phyloP scores from a whole-genome alignment of 108 stramenopile genomes.

The Cyclotella atomus region DNA sequence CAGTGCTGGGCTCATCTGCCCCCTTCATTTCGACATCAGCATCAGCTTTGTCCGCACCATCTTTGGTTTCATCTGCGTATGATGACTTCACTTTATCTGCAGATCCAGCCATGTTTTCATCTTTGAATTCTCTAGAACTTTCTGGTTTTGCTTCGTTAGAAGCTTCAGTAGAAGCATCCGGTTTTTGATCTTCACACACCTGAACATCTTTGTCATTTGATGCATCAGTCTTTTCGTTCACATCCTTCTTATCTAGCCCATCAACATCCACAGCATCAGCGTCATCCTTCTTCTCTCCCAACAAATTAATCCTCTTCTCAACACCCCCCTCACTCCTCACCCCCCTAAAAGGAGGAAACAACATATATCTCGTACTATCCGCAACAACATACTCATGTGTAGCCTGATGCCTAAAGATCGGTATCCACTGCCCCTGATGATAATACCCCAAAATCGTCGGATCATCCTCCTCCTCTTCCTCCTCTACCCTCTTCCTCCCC shows the following conservation, averaged over 20 bases:
- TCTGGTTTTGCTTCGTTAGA: background rate
- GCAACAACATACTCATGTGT: slow-evolving; percentile 83
- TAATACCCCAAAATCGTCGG: slow-evolving; percentile 39
- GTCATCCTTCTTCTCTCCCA: background rate
- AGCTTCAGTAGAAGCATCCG: too few species aligned
- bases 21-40: too few species aligned
- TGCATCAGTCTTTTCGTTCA: background rate
- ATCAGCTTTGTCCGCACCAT: background rate
- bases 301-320: slow-evolving; percentile 2
- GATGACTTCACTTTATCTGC: background rate
- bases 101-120: background rate
- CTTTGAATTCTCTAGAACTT: background rate
- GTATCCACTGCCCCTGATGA: slow-evolving; percentile 40
- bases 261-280: background rate
- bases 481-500: slow-evolving; percentile 1
- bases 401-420: slow-evolving; percentile 58
- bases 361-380: slow-evolving; percentile 78
- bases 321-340: slow-evolving; percentile 6
- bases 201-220: background rate
- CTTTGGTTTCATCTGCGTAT: background rate
- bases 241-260: background rate
- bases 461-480: slow-evolving; percentile 46
- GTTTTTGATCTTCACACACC: too few species aligned
- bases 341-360: slow-evolving; percentile 66
- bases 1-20: background rate